Evolutionary conservation across 2,329 filamentous ascomycete species (phyloP).

Genomic region (Xylaria sp.): DNA sequence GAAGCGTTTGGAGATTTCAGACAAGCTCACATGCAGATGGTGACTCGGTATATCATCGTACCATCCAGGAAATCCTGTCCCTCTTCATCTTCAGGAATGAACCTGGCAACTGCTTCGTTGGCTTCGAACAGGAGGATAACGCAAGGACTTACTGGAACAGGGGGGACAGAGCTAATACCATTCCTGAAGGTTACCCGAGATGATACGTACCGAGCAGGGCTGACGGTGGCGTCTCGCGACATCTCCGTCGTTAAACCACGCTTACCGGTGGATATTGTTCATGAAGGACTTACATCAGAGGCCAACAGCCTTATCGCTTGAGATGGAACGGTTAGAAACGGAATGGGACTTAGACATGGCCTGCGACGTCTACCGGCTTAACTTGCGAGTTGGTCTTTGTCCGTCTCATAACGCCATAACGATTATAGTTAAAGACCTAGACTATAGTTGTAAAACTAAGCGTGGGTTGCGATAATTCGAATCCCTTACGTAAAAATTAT

Average conservation of each 20-base stretch:
- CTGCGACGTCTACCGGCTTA: not conserved
- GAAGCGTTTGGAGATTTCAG: conserved; percentile 80
- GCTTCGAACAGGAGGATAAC: conserved; percentile 33
- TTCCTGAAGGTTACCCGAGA: conserved; percentile 91
- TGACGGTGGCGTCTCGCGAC: conserved; percentile 7
- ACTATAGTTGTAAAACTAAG: conserved; percentile 3
- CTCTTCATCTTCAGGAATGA: conserved; percentile 46
- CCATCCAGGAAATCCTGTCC: conserved; percentile 65
- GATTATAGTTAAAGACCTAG: not conserved
- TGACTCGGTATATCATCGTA: conserved; percentile 89
- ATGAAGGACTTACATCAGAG: conserved; percentile 1
- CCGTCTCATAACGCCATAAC: not conserved
- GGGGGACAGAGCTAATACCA: conserved; percentile 86
- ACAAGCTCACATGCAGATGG: conserved; percentile 89
- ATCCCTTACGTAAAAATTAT: conserved; percentile 26
- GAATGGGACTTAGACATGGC: not conserved
- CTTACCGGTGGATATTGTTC: not conserved
- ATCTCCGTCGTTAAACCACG: not conserved
- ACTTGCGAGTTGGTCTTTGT: not conserved
- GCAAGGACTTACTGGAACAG: conserved; percentile 78
- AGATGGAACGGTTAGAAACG: conserved; percentile 15
- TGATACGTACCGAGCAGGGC: conserved; percentile 67
- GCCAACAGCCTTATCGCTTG: not conserved
- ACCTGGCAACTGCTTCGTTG: conserved; percentile 60
- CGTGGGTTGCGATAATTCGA: not conserved